Evolutionary conservation across 1,139 yeast genomes (phyloP).

Genomic region (Saccharomyces hybrid): DNA sequence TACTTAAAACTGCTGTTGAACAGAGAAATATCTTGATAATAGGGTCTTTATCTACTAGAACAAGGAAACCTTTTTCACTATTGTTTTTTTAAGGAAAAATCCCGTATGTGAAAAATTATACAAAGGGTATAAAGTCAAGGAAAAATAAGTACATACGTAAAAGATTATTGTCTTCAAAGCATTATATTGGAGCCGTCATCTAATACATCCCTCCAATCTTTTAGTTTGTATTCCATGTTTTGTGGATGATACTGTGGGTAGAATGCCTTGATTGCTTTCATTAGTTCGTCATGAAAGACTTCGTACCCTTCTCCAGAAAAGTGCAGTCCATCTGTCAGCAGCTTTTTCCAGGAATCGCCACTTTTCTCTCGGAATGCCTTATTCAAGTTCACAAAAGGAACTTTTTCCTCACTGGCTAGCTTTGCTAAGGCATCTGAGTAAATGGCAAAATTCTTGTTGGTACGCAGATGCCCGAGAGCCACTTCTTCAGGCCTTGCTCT

Average conservation of each 20-base stretch:
- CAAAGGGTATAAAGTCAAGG: neutral
- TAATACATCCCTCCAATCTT: slow-evolving; percentile 36
- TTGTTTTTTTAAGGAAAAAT: neutral
- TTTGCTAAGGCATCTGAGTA: slow-evolving; percentile 46
- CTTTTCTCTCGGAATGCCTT: slow-evolving; percentile 33
- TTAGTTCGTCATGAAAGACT: slow-evolving; percentile 41
- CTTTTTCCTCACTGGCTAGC: slow-evolving; percentile 39
- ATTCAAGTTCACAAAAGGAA: slow-evolving; percentile 53
- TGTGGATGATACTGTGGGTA: slow-evolving; percentile 46
- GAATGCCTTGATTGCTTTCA: slow-evolving; percentile 33
- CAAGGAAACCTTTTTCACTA: neutral
- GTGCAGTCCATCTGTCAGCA: slow-evolving; percentile 60
- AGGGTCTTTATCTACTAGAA: neutral
- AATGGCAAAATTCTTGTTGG: slow-evolving; percentile 35
- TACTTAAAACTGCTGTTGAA: neutral
- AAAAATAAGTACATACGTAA: neutral
- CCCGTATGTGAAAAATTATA: neutral
- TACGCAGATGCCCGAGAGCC: slow-evolving; percentile 34
- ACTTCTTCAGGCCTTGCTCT: slow-evolving; percentile 29
- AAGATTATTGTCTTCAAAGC: neutral
- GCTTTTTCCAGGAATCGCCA: slow-evolving; percentile 25
- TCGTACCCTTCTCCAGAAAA: slow-evolving; percentile 54
- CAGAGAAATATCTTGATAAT: no score
- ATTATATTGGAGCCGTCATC: neutral
- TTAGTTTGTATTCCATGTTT: slow-evolving; percentile 32